Conservation (phyloP, 805 yeast species). For the Lachancea sp. region DNA sequence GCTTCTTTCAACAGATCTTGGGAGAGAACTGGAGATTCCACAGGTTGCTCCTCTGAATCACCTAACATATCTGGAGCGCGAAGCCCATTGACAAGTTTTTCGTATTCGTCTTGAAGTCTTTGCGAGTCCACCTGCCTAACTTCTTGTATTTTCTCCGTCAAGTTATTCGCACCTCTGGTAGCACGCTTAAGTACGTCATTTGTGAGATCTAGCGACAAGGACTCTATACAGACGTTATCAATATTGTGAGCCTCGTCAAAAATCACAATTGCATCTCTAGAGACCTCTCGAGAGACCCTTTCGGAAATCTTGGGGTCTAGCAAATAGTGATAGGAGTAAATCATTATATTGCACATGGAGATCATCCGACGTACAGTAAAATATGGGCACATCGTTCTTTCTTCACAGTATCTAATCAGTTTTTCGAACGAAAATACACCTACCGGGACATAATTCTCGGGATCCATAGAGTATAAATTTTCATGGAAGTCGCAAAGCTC, state of each 20-base stretch:
- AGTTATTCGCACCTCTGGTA: conserved; percentile 73
- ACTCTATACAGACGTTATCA: conserved; percentile 97
- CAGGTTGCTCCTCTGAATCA: conserved; percentile 48
- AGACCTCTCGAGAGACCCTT: conserved; percentile 84
- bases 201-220: conserved; percentile 84
- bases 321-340: conserved; percentile 93
- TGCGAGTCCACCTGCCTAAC: conserved; percentile 78
- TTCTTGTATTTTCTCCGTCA: conserved; percentile 76
- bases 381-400: conserved; percentile 84
- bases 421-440: conserved; percentile 95
- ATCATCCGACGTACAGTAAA: conserved; percentile 98
- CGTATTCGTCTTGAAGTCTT: conserved; percentile 84
- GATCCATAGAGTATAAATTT: conserved; percentile 77
- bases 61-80: conserved; percentile 69
- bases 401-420: conserved; percentile 68
- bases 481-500: conserved; percentile 86
- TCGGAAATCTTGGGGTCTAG: conserved; percentile 97
- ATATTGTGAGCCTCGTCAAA: conserved; percentile 99
- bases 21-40: conserved; percentile 84
- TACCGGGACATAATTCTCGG: conserved; percentile 79
- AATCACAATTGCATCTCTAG: conserved; percentile 87
- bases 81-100: conserved; percentile 81
- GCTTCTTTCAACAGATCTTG: conserved; percentile 85
- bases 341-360: conserved; percentile 85
- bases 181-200: conserved; percentile 85